A percentile compares a stretch with the other conserved stretches of the same genome.
phyloP scores from a whole-genome alignment of 108 stramenopile species.

The Discostella stelligeroides region DNA sequence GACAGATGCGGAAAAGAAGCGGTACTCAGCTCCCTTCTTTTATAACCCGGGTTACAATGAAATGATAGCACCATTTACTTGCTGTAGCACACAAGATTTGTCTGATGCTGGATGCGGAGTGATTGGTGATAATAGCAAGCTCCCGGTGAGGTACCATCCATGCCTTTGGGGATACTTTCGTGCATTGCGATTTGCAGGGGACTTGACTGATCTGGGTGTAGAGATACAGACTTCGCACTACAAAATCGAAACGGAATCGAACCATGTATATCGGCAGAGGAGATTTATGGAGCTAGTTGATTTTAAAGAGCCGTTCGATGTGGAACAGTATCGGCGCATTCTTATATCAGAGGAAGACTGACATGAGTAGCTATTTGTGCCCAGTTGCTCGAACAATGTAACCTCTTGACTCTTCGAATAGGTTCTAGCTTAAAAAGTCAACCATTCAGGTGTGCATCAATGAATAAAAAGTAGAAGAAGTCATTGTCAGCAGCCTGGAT shows the following conservation, averaged over 20 bases:
- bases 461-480: too few species aligned
- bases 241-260: slow-evolving; percentile 29
- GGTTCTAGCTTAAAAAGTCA: too few species aligned
- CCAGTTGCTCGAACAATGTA: too few species aligned
- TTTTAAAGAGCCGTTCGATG: slow-evolving; percentile 60
- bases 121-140: not conserved
- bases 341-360: slow-evolving; percentile 3
- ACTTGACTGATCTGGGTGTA: slow-evolving; percentile 81
- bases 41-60: slow-evolving; percentile 87
- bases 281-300: slow-evolving; percentile 48
- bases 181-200: slow-evolving; percentile 85
- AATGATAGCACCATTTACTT: slow-evolving; percentile 52
- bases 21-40: slow-evolving; percentile 94
- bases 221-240: slow-evolving; percentile 79
- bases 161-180: slow-evolving; percentile 84
- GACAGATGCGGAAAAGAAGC: slow-evolving; percentile 55
- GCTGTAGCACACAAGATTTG: slow-evolving; percentile 12
- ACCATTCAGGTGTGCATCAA: too few species aligned
- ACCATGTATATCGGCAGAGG: slow-evolving; percentile 58
- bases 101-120: not conserved
- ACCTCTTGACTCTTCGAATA: too few species aligned
- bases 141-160: slow-evolving; percentile 49
- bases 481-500: too few species aligned
- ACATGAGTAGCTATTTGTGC: too few species aligned
- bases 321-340: slow-evolving; percentile 59